phyloP scores from a whole-genome alignment of 208 protist genomes.

The Trypanosoma vivax region DNA sequence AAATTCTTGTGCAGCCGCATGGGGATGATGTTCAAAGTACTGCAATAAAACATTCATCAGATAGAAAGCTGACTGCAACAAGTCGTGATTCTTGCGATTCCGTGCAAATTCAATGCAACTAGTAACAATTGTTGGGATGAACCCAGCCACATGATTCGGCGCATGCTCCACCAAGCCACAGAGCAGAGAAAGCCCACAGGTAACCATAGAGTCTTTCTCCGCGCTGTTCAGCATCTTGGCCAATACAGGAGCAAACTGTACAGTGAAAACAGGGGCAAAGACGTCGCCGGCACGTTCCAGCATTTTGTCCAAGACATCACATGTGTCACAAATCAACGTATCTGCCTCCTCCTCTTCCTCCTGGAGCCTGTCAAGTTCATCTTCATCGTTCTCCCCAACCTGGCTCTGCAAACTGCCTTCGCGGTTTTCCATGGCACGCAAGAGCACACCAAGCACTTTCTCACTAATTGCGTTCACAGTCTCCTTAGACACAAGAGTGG shows the following conservation, averaged over 20 bases:
- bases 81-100: constrained; percentile 30
- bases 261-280: constrained; percentile 62
- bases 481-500: constrained; percentile 42
- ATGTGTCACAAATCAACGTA: constrained; percentile 42
- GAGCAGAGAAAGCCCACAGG: constrained; percentile 46
- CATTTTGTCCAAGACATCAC: constrained; percentile 63
- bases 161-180: constrained; percentile 73
- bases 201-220: constrained; percentile 66
- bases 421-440: constrained; percentile 45
- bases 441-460: constrained; percentile 59
- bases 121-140: constrained; percentile 40
- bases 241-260: constrained; percentile 57
- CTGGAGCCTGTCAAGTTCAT: constrained; percentile 73
- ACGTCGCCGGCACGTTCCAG: constrained; percentile 48
- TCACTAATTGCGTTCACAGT: constrained; percentile 50
- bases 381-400: constrained; percentile 71
- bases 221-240: constrained; percentile 41
- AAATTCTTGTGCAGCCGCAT: constrained; percentile 27
- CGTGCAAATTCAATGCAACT: constrained; percentile 41
- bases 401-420: constrained; percentile 41
- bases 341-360: constrained; percentile 68
- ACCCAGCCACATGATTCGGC: constrained; percentile 35
- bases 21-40: constrained; percentile 31
- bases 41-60: constrained; percentile 69
- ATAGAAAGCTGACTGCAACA: constrained; percentile 71